Base-by-base conservation (phyloP, 164 flowering plant genomes). In the Annona squamosa region DNA sequence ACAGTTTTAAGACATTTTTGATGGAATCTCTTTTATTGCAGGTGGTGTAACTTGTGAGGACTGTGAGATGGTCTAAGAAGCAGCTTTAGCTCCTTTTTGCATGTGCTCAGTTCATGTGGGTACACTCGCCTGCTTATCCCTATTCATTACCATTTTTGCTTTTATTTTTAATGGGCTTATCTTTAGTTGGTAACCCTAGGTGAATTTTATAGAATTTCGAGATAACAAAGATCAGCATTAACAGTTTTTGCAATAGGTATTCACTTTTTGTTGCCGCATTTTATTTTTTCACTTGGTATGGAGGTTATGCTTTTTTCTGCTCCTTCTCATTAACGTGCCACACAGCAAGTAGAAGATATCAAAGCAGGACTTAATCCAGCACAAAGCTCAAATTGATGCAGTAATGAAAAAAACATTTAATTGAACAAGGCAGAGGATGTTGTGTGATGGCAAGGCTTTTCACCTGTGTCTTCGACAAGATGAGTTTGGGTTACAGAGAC, bases 21-120 rank as follows among this genome's bases (percentile, higher is more conserved):
- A 68, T 52, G 2, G 4, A 42, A n/a, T 65, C 6, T 18, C 44
- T 64, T 75, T 65, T 69, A 61, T 73, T 83, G 82, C 88, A 91
- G 97, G 83, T 77, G 92, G 97, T 77, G 79, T 88, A 78, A 79
- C 86, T 71, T 71, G 77, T 66, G 92, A 78, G 82, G 85, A 79
- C 5, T 73, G 79, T 16, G 71, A 70, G 68, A 16, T n/a, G 19
- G 16, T 43, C 16, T 2, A 10, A 10, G 59, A 10, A 52, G 17
- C 59, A 52, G 59, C 59, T 52, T 2, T 3, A 12, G 9, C 9
- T 52, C 9, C 13, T 52, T 52, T 52, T 52, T 52, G 59, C 59
- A 52, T 5, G 9, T 52, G 59, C 10, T 16, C 59, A 5, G 59
- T 52, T 10, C 59, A 5, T 52, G 9, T 52, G 13, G 13, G 59